Percentiles rank a stretch among this genome's conserved stretches.
phyloP scores from a whole-genome alignment of 2,329 filamentous ascomycete genomes.

The Drechslerella stenobrocha region DNA sequence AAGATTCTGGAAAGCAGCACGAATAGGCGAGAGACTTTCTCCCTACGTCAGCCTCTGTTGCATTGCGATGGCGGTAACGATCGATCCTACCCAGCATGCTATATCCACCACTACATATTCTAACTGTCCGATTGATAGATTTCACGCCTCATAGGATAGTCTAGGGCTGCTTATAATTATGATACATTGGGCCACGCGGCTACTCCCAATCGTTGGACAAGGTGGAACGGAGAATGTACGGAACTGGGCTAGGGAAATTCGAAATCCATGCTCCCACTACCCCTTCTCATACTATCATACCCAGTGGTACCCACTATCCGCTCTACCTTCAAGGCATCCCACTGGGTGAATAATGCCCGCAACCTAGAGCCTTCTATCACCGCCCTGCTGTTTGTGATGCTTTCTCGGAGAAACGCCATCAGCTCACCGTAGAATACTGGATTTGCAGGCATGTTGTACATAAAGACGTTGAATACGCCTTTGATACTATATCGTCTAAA shows the following conservation, averaged over 20 bases:
- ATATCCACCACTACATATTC: background rate
- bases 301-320: constrained; percentile 80
- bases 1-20: constrained; percentile 86
- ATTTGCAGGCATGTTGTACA: constrained; percentile 91
- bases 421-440: constrained; percentile 78
- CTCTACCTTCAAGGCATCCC: constrained; percentile 86
- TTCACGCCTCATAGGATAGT: constrained; percentile 45
- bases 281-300: constrained; percentile 78
- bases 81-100: background rate
- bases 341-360: constrained; percentile 75
- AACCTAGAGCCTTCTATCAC: constrained; percentile 61
- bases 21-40: constrained; percentile 88
- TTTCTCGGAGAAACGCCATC: constrained; percentile 67
- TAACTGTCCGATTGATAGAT: constrained; percentile 17
- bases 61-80: constrained; percentile 83
- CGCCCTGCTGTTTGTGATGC: constrained; percentile 62
- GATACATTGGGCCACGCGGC: background rate
- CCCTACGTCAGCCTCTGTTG: constrained; percentile 96
- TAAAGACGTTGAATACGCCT: constrained; percentile 79
- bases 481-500: constrained; percentile 84
- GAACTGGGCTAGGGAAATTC: constrained; percentile 73
- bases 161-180: background rate
- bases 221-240: no score
- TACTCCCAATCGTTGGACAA: no score
- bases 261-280: constrained; percentile 73